Base-by-base conservation (phyloP, 2,329 filamentous ascomycete genomes). In the Aschersonia sp. region DNA sequence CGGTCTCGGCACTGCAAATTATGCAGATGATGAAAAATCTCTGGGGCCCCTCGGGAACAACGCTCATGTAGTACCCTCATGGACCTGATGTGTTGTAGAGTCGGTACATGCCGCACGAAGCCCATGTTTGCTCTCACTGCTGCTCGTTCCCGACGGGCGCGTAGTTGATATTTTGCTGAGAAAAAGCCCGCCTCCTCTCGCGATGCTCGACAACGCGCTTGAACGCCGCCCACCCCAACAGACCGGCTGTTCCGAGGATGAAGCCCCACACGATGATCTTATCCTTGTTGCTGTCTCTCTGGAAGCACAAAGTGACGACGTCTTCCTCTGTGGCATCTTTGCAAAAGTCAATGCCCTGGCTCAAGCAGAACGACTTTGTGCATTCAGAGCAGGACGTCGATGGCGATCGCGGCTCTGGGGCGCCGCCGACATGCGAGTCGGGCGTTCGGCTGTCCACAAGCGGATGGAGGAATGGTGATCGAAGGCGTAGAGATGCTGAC, bases 251-350 rank as follows among this genome's bases (percentile, higher is more conserved):
- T 47, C 72, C 75, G 8, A 78, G 58, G 45, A 83, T 72, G 61
- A 83, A 83, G 1, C 67, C 72, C 72, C 79, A 78, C 4, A 83
- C 79, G 37, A 83, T 81, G 54, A 81, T 70, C 63, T 75, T 73
- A 62, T 83, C 79, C 64, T 83, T 83, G 60, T 73, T 72, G 59
- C 75, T 79, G 60, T 83, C 79, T 53, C 79, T 73, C 68, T 82
- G 77, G 63, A 83, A 83, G 60, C 79, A 83, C 57, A 71, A 68
- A 31, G 79, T 79, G 42, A 75, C 64, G 22, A 82, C 75, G 56
- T 82, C 76, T 57, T 73, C 75, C 54, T 81, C 76, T 53, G 72
- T 71, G 47, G 76, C 77, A 53, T 72, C 69, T 56, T 77, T 74
- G 68, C 79, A 83, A 57, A 83, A 79, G 49, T 75, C 75, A 30